Base-by-base conservation (phyloP, 73 alveolate genomes). In the Durusdinium trenchii region DNA sequence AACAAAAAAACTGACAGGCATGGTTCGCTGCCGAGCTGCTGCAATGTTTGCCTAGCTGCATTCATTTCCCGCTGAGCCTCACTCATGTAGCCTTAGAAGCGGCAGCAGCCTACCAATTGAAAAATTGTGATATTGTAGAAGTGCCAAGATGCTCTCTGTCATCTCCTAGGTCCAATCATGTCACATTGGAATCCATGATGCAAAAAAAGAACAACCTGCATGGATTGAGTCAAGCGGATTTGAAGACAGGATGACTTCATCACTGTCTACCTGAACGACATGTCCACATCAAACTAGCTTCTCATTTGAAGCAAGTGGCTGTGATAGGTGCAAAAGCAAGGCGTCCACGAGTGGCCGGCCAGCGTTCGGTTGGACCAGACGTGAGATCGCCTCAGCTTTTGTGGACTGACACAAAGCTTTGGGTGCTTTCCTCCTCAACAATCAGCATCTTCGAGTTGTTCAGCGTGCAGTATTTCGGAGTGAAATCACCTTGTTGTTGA, bases 271-370 rank as follows among this genome's bases (percentile, higher is more conserved):
- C n/a, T n/a, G n/a, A n/a, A n/a, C n/a, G n/a, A n/a, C n/a, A n/a
- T n/a, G n/a, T n/a, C n/a, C n/a, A n/a, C n/a, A n/a, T n/a, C n/a
- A n/a, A n/a, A n/a, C n/a, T n/a, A 9, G 64, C 20, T 54, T 20
- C 64, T 54, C 64, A 54, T 20, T 20, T 20, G 20, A 9, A 12
- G 28, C 87, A 45, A 78, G 87, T 4, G 6, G 95, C 99, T n/a
- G 99, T 94, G 84, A 94, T 78, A 30, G 99, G 99, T 42, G 99
- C 99, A 78, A 94, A 94, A 7, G 99, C 99, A 43, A 94, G 94
- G n/a, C 99, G 99, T 43, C 99, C 99, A 43, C 46, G 67, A 40
- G 96, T 89, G 86, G n/a, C 64, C 7, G 51, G 48, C 96, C 96
- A 89, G 42, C 96, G 96, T 50, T 89, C 86, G 3, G 46, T 51